Base-by-base conservation (phyloP, 169 alveolate genomes). In the Eimeria falciformis region DNA sequence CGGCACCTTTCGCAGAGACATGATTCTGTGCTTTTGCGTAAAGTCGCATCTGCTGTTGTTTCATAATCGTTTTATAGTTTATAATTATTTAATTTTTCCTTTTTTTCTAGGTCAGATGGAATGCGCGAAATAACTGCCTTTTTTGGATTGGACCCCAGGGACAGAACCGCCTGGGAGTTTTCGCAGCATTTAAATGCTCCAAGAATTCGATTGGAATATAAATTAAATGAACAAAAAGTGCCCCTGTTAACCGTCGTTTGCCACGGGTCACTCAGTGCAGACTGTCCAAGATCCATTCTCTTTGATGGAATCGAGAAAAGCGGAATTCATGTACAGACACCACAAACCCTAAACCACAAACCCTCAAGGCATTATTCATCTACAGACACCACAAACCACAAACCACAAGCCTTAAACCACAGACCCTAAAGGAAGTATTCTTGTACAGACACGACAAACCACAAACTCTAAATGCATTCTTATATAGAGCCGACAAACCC, bases 391-490 rank as follows among this genome's bases (percentile, higher is more conserved):
- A 14, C 14, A 50, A 50, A 50, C 58, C 58, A 7, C 14, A 50
- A 50, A 50, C 58, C 58, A 7, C 14, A 50, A 50, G 14, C 58
- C 58, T 14, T 50, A 50, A 50, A 50, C 58, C 58, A 7, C 14
- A 50, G 14, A 50, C 58, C 58, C 58, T 50, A 50, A 50, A 50
- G 21, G 21, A 7, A 9, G 27, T 25, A 66, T 45, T 45, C 77
- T 66, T 25, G 27, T 25, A 37, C 77, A 37, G n/a, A 58, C 7
- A 11, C 71, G 7, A 14, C 58, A 66, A 66, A 66, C 77, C 77
- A 37, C 29, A 66, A 66, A 66, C 77, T 45, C 77, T 23, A 66
- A 66, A 23, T 45, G n/a, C n/a, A n/a, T n/a, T n/a, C n/a, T n/a
- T n/a, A n/a, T n/a, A n/a, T n/a, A n/a, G n/a, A n/a, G n/a, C n/a